Base-by-base conservation (phyloP, 306 rosid species). In the Cicer arietinum region DNA sequence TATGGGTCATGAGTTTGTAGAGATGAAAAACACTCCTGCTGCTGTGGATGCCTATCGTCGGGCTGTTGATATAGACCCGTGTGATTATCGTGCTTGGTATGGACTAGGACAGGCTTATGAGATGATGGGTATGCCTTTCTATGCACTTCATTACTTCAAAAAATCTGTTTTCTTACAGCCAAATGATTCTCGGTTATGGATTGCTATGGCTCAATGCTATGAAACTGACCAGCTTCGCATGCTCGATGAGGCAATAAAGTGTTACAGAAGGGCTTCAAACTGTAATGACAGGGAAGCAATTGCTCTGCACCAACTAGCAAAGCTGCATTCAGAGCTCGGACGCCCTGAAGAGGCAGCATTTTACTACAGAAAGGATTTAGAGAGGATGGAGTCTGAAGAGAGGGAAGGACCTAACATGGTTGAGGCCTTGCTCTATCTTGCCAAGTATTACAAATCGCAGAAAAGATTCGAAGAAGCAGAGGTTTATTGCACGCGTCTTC, bases 71-170 rank as follows among this genome's bases (percentile, higher is more conserved):
- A 84, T 95, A 84, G 91, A 90, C 65, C 72, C 88, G 0, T 84
- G 97, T 79, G 99, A 92, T 86, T 95, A 95, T 84, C 93, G 96
- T 75, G 99, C 99, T 68, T 95, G 99, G 99, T 95, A 95, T 82
- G 99, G 99, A 47, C 83, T 95, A 7, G 99, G 99, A 70, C 99
- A 95, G 76, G 97, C 99, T 22, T 95, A 95, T 79, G 99, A 95
- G 86, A 95, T 95, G 97, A 95, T 95, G 99, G 87, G 88, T 8
- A 95, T 92, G 99, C 97, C 92, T 60, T 86, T 89, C 42, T 95
- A 95, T 79, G 98, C 98, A 3, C 97, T 95, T 59, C 92, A 95
- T 84, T 95, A 95, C 92, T 95, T 92, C 88, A 83, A 84, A 62
- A 92, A 92, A 77, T 84, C 99, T 1, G 99, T 89, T 47, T 95